Evolutionary conservation across 345 rosid species (phyloP), one percentile per base, ranked within the genome.

Genomic region (Reutealis trisperma): DNA sequence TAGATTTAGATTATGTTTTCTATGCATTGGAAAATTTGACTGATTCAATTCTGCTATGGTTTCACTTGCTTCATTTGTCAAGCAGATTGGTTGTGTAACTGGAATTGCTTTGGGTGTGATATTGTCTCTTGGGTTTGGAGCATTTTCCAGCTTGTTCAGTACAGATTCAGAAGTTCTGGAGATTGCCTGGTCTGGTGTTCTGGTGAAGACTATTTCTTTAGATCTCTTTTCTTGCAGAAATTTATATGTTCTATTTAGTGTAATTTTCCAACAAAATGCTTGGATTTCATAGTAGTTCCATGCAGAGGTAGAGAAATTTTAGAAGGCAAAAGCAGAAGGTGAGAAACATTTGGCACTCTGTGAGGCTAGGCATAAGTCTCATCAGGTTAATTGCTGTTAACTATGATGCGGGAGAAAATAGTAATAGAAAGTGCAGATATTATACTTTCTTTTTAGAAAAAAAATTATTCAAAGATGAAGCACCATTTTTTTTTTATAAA

Each of bases 111-210:
- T 95, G 83, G 94, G 90, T 65, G 84, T 83, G 51, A 71, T 88
- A 63, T 84, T 95, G 81, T 91, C 85, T 71, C 73, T 91, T n/a
- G 94, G 93, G 37, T 93, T 90, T 61, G 93, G 88, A 75, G 83
- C 96, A 72, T 88, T 93, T 84, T 83, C 97, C 70, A 85, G 85
- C 76, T 76, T 93, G 76, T 93, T 96, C 74, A 92, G 83, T 71
- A 81, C 92, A 8, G 98, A 96, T 82, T 63, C 92, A 65, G 97
- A 91, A 85, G 99, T 95, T 83, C 77, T 93, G 80, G 79, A 84
- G 78, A 87, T 95, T 86, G 93, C 91, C 79, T 76, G 75, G 84
- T 92, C 98, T 45, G 98, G 97, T 74, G 75, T 89, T 74, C 78
- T 89, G 83, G 99, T 92, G 82, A 90, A 96, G 71, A 79, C 54